Conservation (phyloP, 148 eudicot genomes). For the Rhododendron mucronatum region DNA sequence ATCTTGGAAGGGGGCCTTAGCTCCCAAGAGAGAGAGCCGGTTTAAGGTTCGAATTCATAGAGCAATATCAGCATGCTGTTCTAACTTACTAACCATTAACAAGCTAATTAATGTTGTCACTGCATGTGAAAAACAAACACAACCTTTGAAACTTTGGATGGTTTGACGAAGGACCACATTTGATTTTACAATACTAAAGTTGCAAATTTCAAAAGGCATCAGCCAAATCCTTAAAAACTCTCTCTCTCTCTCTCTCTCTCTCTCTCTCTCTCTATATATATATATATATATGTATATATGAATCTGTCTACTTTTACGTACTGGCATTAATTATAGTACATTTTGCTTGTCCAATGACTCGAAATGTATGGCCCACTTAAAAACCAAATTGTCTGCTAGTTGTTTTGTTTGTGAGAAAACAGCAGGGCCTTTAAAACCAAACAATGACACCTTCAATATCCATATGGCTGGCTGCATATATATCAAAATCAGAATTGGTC, state of each 20-base stretch:
- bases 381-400: no score
- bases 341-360: not conserved
- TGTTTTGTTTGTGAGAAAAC: constrained; percentile 7
- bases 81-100: not conserved
- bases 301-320: not conserved
- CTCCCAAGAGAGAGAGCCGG: not conserved
- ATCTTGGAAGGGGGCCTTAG: not conserved
- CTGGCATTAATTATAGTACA: no score
- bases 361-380: constrained; percentile 7
- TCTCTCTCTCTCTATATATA: no score
- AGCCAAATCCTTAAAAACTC: no score
- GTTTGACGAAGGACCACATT: not conserved
- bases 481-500: not conserved
- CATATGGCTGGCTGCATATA: not conserved
- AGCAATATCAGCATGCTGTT: not conserved
- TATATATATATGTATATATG: no score
- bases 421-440: constrained; percentile 1
- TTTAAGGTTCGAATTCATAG: no score
- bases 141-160: not conserved
- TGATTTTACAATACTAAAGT: not conserved
- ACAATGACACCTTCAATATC: not conserved
- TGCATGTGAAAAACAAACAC: no score
- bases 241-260: no score
- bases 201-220: not conserved
- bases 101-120: not conserved